Conservation (phyloP, 2,329 filamentous ascomycete genomes). For the Neospermospora avenae region DNA sequence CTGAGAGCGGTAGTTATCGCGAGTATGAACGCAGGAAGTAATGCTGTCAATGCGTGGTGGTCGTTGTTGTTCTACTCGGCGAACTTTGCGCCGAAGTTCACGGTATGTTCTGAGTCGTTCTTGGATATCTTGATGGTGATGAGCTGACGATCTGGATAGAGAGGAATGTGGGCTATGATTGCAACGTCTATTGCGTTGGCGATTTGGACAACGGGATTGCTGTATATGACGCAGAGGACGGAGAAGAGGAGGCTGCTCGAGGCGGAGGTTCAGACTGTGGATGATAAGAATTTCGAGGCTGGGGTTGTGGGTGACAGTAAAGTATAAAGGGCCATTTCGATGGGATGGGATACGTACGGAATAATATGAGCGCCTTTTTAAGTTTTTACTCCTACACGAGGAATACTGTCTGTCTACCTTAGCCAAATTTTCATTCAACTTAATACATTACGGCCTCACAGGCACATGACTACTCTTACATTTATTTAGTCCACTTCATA, state of each 20-base stretch:
- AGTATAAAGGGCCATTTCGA: not conserved
- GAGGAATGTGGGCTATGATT: constrained; percentile 75
- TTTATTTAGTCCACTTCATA: too few relatives aligned
- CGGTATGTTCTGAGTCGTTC: constrained; percentile 19
- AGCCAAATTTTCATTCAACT: too few relatives aligned
- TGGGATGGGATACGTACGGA: too few relatives aligned
- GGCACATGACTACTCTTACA: too few relatives aligned
- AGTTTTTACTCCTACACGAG: too few relatives aligned
- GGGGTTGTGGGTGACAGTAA: constrained; percentile 6
- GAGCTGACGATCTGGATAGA: constrained; percentile 35
- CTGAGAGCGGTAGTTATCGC: constrained; percentile 65
- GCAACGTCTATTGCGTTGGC: constrained; percentile 56
- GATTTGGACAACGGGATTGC: constrained; percentile 55
- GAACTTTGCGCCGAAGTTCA: constrained; percentile 54
- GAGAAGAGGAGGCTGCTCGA: constrained; percentile 33
- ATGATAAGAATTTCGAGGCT: constrained; percentile 18
- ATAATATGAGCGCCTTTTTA: too few relatives aligned
- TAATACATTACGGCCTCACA: too few relatives aligned
- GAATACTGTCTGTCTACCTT: too few relatives aligned
- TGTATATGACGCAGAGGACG: constrained; percentile 43
- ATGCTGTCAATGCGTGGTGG: constrained; percentile 72
- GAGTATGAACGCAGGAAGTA: constrained; percentile 68
- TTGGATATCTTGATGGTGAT: not conserved
- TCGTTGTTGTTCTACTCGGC: constrained; percentile 68
- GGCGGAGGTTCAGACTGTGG: constrained; percentile 1